Percentiles rank a stretch among this genome's conserved stretches.
Conservation (phyloP, 345 rosid genomes). For the Adansonia digitata region DNA sequence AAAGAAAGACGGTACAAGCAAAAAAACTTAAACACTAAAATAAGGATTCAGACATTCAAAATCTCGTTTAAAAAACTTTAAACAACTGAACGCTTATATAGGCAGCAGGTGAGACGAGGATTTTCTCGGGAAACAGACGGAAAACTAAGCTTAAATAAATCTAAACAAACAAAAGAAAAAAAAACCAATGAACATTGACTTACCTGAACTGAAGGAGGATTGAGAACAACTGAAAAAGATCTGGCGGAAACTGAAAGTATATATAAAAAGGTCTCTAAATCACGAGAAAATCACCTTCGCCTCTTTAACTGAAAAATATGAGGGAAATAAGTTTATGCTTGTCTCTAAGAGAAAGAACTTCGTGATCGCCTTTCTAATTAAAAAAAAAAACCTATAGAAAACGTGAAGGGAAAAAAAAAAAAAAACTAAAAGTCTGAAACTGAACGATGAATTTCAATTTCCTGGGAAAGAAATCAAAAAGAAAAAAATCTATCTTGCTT, state of each 20-base stretch:
- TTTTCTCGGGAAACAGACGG: conserved; percentile 9
- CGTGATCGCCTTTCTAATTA: conserved; percentile 21
- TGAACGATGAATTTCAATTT: neutral
- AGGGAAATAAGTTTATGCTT: neutral
- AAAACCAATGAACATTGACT: neutral
- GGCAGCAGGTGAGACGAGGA: neutral
- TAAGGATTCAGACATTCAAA: neutral
- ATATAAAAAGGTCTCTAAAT: neutral
- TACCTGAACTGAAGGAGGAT: conserved; percentile 23
- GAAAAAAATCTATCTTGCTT: no score
- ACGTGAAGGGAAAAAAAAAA: conserved; percentile 12
- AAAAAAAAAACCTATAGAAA: neutral
- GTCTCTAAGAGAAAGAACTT: conserved; percentile 10
- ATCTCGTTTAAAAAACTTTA: neutral
- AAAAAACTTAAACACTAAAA: neutral
- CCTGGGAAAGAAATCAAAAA: neutral
- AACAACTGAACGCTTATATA: neutral
- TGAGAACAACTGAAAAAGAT: conserved; percentile 17
- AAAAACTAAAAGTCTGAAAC: no score
- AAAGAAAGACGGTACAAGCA: neutral
- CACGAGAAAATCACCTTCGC: conserved; percentile 24
- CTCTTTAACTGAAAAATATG: neutral
- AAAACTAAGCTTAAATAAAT: neutral
- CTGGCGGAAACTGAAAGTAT: neutral
- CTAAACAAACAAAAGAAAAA: neutral